Evolutionary conservation across 108 stramenopile genomes (phyloP).

Genomic region (Skeletonema grethae): DNA sequence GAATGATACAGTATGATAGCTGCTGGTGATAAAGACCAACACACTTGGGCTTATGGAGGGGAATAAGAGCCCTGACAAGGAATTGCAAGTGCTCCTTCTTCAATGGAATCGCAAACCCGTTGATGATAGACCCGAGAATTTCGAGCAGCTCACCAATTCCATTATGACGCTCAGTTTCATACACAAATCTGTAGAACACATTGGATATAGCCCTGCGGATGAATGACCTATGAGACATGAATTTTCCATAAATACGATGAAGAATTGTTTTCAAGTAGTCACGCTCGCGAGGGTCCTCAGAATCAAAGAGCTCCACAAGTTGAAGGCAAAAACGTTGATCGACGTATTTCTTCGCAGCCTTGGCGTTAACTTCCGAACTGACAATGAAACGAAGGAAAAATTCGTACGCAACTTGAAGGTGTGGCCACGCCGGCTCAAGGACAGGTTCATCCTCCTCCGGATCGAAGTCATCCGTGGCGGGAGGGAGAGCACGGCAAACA

Average conservation of each 20-base stretch:
- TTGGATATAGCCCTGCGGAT: conserved; percentile 97
- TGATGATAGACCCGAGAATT: conserved; percentile 98
- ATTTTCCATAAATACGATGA: conserved; percentile 99
- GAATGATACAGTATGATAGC: conserved; percentile 99
- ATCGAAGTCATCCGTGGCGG: conserved; percentile 97
- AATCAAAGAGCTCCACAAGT: conserved; percentile 97
- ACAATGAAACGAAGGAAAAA: conserved; percentile 99
- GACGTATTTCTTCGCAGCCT: conserved; percentile 98
- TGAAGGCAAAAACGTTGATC: conserved; percentile 95
- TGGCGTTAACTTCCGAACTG: conserved; percentile 94
- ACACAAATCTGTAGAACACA: conserved; percentile 96
- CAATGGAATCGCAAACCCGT: conserved; percentile 96
- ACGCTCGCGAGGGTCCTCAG: conserved; percentile 98
- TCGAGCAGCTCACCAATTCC: conserved; percentile 98
- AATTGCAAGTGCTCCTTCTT: conserved; percentile 99
- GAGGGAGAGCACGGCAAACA: conserved; percentile 96
- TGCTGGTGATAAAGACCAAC: conserved; percentile 99
- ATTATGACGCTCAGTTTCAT: conserved; percentile 97
- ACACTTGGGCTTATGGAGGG: conserved; percentile 97
- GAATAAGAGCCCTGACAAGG: conserved; percentile 93
- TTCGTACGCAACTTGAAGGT: conserved; percentile 99
- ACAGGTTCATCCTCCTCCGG: conserved; percentile 99
- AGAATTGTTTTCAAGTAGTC: conserved; percentile 99
- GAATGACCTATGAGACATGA: conserved; percentile 98
- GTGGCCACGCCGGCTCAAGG: conserved; percentile 98